phyloP scores from a whole-genome alignment of 1,284 basidiomycete genomes.

The Marasmius sp. region DNA sequence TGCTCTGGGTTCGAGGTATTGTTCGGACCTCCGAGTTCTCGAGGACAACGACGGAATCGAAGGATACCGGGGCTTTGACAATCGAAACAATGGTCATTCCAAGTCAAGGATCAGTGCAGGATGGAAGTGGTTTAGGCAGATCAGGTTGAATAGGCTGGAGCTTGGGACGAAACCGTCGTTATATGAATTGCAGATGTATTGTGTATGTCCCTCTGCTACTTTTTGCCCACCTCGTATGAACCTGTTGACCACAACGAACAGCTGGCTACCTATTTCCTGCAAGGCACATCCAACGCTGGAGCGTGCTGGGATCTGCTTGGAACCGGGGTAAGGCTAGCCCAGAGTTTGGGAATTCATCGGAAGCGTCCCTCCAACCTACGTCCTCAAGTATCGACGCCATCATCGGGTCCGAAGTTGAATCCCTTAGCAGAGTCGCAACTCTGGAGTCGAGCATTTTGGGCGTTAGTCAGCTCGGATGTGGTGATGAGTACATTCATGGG shows the following conservation, averaged over 20 bases:
- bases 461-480: constrained; percentile 1
- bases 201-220: constrained; percentile 3
- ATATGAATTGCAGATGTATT: constrained; percentile 43
- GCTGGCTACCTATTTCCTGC: constrained; percentile 4
- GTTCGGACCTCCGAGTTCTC: too few species aligned
- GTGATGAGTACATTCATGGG: constrained; percentile 5
- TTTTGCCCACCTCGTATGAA: too few species aligned
- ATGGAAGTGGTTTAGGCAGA: constrained; percentile 44
- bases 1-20: too few species aligned
- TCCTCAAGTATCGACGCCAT: too few species aligned
- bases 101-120: constrained; percentile 14
- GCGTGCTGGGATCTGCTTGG: constrained; percentile 44
- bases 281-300: constrained; percentile 27
- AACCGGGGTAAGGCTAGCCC: constrained; percentile 41
- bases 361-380: too few species aligned
- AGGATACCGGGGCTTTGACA: too few species aligned
- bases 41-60: too few species aligned
- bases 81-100: too few species aligned
- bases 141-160: constrained; percentile 34
- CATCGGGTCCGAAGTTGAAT: neutral
- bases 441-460: constrained; percentile 11
- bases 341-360: constrained; percentile 33
- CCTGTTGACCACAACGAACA: neutral
- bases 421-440: constrained; percentile 1
- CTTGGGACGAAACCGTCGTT: constrained; percentile 39